phyloP scores from a whole-genome alignment of 78 protist species.

The Bigelowiella natans region DNA sequence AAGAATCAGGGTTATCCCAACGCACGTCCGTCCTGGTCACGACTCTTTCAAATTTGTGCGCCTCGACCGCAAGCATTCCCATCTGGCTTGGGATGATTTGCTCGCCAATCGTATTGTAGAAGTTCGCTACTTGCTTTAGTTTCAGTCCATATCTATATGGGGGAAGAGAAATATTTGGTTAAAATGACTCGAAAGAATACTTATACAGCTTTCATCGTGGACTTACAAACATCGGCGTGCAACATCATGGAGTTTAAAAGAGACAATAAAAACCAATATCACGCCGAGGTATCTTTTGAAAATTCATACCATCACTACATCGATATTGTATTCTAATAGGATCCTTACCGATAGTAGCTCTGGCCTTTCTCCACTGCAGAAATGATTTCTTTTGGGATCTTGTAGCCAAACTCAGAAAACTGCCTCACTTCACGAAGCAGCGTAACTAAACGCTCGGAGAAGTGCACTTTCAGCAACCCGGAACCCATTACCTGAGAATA shows the following conservation, averaged over 20 bases:
- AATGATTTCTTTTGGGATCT: constrained; percentile 19
- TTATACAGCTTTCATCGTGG: too few relatives aligned
- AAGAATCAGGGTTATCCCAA: constrained; percentile 35
- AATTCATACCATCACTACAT: too few relatives aligned
- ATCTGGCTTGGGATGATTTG: constrained; percentile 52
- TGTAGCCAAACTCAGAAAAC: constrained; percentile 46
- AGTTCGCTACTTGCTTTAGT: constrained; percentile 35
- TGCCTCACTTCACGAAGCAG: constrained; percentile 63
- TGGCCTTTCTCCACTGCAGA: constrained; percentile 30
- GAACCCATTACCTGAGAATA: not conserved
- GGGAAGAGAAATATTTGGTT: too few relatives aligned
- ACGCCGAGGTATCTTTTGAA: too few relatives aligned
- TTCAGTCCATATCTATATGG: not conserved
- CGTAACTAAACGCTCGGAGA: constrained; percentile 46
- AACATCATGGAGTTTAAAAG: too few relatives aligned
- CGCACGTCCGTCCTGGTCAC: constrained; percentile 20
- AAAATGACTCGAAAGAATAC: too few relatives aligned
- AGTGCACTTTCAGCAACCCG: constrained; percentile 36
- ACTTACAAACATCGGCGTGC: too few relatives aligned
- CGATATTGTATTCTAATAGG: too few relatives aligned
- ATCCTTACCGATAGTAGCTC: too few relatives aligned
- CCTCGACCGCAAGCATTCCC: constrained; percentile 42
- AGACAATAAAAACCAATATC: too few relatives aligned
- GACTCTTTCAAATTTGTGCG: constrained; percentile 35
- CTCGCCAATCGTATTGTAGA: constrained; percentile 52